Conservation (phyloP, 2,329 filamentous ascomycete species). For the Bipolaris cookei region DNA sequence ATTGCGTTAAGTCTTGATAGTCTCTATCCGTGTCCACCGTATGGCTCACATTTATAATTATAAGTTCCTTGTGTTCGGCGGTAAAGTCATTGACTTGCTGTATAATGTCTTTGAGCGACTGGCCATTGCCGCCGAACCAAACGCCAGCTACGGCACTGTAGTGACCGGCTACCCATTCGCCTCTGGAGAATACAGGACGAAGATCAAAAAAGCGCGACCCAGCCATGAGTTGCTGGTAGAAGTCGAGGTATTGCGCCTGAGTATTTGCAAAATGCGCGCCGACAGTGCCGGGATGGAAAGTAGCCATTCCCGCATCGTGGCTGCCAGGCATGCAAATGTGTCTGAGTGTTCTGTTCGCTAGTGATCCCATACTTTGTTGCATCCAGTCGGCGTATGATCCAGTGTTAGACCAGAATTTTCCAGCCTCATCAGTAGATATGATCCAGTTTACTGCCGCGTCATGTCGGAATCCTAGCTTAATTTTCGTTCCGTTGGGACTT, state of each 20-base stretch:
- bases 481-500: slow-evolving; percentile 38
- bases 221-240: slow-evolving; percentile 55
- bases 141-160: slow-evolving; percentile 48
- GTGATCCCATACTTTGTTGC: slow-evolving; percentile 48
- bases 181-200: slow-evolving; percentile 51
- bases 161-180: slow-evolving; percentile 53
- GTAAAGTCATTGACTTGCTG: slow-evolving; percentile 57
- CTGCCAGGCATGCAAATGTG: slow-evolving; percentile 58
- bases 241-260: slow-evolving; percentile 55
- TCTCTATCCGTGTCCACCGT: slow-evolving; percentile 52
- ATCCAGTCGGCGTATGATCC: slow-evolving; percentile 50
- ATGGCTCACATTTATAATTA: slow-evolving; percentile 57
- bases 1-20: slow-evolving; percentile 48
- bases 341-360: slow-evolving; percentile 52
- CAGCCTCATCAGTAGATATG: slow-evolving; percentile 45
- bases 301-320: slow-evolving; percentile 59
- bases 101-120: slow-evolving; percentile 54
- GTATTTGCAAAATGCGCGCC: slow-evolving; percentile 52
- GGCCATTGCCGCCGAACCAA: slow-evolving; percentile 56
- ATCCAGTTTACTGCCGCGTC: slow-evolving; percentile 49
- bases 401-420: slow-evolving; percentile 47
- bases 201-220: slow-evolving; percentile 59
- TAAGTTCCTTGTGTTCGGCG: slow-evolving; percentile 52
- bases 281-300: slow-evolving; percentile 49
- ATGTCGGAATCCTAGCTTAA: slow-evolving; percentile 47